Evolutionary conservation across 257 asterid species (phyloP), one percentile per base, ranked within the genome.

Genomic region (Solanum etuberosum): DNA sequence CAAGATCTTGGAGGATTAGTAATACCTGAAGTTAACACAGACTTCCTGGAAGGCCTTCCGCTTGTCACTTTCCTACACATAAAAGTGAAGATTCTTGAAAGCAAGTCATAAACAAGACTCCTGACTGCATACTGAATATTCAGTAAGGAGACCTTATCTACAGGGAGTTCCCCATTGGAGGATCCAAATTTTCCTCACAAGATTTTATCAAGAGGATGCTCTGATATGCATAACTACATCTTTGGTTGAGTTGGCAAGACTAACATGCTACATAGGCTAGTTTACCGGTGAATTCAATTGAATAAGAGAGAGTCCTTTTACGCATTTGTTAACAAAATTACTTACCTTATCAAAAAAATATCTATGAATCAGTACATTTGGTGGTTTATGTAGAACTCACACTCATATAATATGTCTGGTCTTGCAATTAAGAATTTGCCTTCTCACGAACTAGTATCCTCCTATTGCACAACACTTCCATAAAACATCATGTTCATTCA

Each of bases 11-110:
- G 59, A 59, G 57, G 88, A 81, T 85, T 71, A 74, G 86, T 78
- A 32, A 74, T 67, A 95, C 99, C 99, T 94, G 94, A 95, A 97
- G 86, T 95, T 93, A 88, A 90, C 88, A 85, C 93, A 94, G 91
- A 94, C 99, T 93, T 94, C 94, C 90, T 91, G 92, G 91, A 97
- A 97, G 86, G 99, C 95, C 91, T 90, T 92, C 90, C 93, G 93
- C 95, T 97, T 97, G 93, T 94, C 93, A 77, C 90, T 90, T 92
- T 92, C 98, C 98, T 95, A 84, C 90, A 91, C 84, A 93, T 46
- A 78, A 74, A 90, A 82, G 70, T 31, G 74, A n/a, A n/a, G 48
- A 80, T 83, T 81, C 27, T 81, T 81, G 67, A 81, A 48, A 81
- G 83, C 38, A 81, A 81, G 42, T 81, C 43, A 80, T 46, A 46